Conservation (phyloP, 2,329 filamentous ascomycete species). For the Tolypocladium pustulatum region DNA sequence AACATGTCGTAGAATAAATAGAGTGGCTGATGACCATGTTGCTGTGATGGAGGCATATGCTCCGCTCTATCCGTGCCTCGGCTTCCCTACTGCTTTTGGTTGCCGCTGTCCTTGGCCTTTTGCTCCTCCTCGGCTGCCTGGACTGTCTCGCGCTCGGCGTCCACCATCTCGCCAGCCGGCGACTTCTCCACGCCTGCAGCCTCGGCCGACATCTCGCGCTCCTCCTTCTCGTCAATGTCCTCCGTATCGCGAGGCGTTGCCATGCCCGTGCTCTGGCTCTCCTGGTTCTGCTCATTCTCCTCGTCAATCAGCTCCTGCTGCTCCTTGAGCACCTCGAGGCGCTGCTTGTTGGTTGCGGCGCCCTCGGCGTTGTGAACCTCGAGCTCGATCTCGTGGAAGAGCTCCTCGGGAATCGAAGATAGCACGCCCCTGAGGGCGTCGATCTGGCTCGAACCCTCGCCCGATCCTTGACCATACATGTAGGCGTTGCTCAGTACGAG, state of each 20-base stretch:
- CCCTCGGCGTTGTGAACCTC: slow-evolving; percentile 96
- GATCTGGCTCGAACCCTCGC: slow-evolving; percentile 82
- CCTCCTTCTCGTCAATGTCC: slow-evolving; percentile 91
- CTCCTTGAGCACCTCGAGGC: slow-evolving; percentile 94
- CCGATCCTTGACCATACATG: slow-evolving; percentile 85
- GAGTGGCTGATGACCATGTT: neutral
- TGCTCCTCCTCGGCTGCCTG: slow-evolving; percentile 16
- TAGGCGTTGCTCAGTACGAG: slow-evolving; percentile 95
- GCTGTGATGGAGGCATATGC: neutral
- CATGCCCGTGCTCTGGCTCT: slow-evolving; percentile 64
- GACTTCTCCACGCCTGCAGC: slow-evolving; percentile 34
- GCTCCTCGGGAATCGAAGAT: slow-evolving; percentile 89
- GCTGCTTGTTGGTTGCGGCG: slow-evolving; percentile 96
- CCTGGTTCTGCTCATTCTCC: slow-evolving; percentile 84
- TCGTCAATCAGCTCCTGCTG: slow-evolving; percentile 97
- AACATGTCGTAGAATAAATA: neutral
- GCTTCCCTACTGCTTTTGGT: neutral
- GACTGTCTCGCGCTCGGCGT: slow-evolving; percentile 40
- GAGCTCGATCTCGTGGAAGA: slow-evolving; percentile 98
- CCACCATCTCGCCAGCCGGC: slow-evolving; percentile 42
- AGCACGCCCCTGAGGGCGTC: slow-evolving; percentile 87
- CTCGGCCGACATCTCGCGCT: slow-evolving; percentile 45
- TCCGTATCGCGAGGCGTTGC: slow-evolving; percentile 75
- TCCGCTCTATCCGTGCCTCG: neutral
- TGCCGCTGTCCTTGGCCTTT: slow-evolving; percentile 6